These are phyloP conservation scores for Oryza nivara DNA, from an alignment of 176 grass and related monocot species.

Conservation along the genomic window DNA sequence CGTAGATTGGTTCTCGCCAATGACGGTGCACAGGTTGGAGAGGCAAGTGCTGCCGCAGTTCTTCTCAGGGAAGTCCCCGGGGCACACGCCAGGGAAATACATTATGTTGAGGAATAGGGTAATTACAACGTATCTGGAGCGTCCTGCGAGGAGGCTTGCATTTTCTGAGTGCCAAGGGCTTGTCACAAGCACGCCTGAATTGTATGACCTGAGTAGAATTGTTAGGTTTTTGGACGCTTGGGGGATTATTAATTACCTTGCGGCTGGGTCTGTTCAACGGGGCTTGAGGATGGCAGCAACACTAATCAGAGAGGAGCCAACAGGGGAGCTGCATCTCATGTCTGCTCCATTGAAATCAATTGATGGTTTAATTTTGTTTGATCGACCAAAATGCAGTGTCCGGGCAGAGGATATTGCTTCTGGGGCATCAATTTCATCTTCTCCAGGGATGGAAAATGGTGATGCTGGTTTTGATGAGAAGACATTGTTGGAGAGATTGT, in stretches of 20 bases:
- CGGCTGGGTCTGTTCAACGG: constrained; percentile 69
- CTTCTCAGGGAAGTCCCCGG: constrained; percentile 79
- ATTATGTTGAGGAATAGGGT: constrained; percentile 86
- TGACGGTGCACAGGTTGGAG: constrained; percentile 77
- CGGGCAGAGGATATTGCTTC: constrained; percentile 62
- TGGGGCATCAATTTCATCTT: constrained; percentile 39
- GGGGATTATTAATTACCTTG: constrained; percentile 98
- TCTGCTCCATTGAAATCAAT: constrained; percentile 89
- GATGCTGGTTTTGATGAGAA: constrained; percentile 58
- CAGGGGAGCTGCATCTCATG: constrained; percentile 80
- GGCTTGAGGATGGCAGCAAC: constrained; percentile 74
- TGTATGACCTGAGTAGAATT: constrained; percentile 93
- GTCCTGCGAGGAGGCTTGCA: constrained; percentile 63
- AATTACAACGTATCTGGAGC: constrained; percentile 81
- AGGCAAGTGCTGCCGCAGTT: constrained; percentile 89
- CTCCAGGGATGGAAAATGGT: constrained; percentile 41
- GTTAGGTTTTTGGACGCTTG: constrained; percentile 89
- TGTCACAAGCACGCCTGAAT: constrained; percentile 67
- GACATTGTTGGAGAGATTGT: constrained; percentile 61
- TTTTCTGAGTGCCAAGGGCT: constrained; percentile 86
- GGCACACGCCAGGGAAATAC: constrained; percentile 80
- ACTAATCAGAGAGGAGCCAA: constrained; percentile 75
- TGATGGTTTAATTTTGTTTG: constrained; percentile 95
- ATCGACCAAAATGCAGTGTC: constrained; percentile 83
- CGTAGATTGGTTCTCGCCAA: constrained; percentile 85